Conservation (phyloP, 2,329 filamentous ascomycete species). For the Lasiodiplodia hormozganensis region DNA sequence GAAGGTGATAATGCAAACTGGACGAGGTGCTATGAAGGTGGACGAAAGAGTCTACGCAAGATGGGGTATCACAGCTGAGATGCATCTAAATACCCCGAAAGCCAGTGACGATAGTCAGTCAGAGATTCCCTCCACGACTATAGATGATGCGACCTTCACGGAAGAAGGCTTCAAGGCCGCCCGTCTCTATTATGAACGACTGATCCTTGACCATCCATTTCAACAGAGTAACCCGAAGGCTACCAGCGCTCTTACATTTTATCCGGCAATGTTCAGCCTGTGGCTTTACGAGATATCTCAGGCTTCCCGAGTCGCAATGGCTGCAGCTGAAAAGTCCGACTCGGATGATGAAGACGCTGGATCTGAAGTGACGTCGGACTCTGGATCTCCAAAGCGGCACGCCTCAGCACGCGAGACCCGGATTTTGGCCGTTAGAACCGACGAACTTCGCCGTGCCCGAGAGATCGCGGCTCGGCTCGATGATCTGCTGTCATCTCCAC, state of each 20-base stretch:
- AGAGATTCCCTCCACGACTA: conserved; percentile 11
- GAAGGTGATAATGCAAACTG: conserved; percentile 72
- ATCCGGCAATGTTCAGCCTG: conserved; percentile 78
- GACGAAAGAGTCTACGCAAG: conserved; percentile 73
- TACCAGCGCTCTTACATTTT: conserved; percentile 76
- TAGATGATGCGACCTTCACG: conserved; percentile 36
- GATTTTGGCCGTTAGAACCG: conserved; percentile 35
- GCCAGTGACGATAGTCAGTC: conserved; percentile 6
- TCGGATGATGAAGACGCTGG: not conserved
- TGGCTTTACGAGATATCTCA: conserved; percentile 79
- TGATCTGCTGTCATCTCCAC: conserved; percentile 69
- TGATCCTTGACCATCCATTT: conserved; percentile 74
- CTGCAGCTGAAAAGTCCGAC: conserved; percentile 6
- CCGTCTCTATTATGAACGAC: conserved; percentile 74
- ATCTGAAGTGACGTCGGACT: conserved; percentile 1
- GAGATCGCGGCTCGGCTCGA: conserved; percentile 75
- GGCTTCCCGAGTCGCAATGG: conserved; percentile 54
- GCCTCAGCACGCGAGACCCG: conserved; percentile 16
- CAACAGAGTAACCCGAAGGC: conserved; percentile 65
- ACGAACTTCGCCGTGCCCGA: conserved; percentile 65
- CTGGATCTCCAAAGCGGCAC: not conserved
- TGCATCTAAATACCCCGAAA: conserved; percentile 68
- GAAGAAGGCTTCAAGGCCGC: conserved; percentile 62
- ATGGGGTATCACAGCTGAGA: conserved; percentile 86
- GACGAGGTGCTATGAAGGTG: conserved; percentile 62